Evolutionary conservation across 352 stramenopile genomes (phyloP), one percentile per base, ranked within the genome.

Genomic region (Globisporangium solare): DNA sequence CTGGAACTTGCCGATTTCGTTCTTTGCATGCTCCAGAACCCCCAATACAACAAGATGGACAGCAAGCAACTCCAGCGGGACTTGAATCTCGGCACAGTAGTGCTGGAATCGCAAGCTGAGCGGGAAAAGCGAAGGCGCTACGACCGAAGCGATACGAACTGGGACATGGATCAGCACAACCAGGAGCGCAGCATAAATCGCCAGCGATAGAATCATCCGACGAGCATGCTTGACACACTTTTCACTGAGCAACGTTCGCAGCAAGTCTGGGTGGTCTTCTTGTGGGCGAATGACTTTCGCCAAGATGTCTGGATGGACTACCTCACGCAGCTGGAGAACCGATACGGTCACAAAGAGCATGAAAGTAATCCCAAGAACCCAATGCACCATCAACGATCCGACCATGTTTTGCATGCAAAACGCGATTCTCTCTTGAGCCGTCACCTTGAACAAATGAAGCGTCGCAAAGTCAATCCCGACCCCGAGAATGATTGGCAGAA

Each of bases 301-400:
- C 15, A 97, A 52, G 12, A 97, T 83, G 61, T 98, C 93, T 10
- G 95, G 95, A 58, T 99, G 95, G 15, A 94, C 74, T 32, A 98
- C 93, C 73, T 99, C 95, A 20, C 95, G 85, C 35, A 98, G 70
- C 68, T 98, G 93, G 13, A 98, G 72, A 14, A 98, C 88, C 14
- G 92, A 97, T 2, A 99, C 95, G 0, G 96, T 99, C 40, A 98
- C 94, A 46, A 98, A 91, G 12, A 99, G 80, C 96, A 99, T 99
- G 61, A 98, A 98, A 5, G 89, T 98, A 57, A 99, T 99, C 27
- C 95, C 96, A 31, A 96, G 74, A 7, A 99, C 95, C 97, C 97
- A 99, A 64, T 98, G 95, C 21, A 98, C 69, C 57, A 99, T 88
- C 24, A 98, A 62, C 27, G 94, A 84, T 31, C 92, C 95, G 56